Evolutionary conservation across 139 green algal genomes (phyloP).

Genomic region (Tetradesmus lagerheimii): DNA sequence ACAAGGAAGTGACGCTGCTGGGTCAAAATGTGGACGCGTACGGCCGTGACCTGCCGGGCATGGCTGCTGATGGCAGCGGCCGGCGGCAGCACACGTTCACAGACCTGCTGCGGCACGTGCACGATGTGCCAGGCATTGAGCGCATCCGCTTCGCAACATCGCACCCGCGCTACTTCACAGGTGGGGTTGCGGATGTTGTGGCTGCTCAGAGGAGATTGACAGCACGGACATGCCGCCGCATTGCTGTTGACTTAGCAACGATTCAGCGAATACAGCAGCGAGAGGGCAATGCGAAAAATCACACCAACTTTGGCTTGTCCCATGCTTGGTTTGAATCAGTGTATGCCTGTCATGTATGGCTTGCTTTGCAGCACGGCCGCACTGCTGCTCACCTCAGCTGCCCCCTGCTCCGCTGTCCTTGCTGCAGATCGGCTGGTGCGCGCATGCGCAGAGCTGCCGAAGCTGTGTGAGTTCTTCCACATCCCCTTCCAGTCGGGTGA

Average conservation of each 20-base stretch:
- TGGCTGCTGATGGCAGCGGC: constrained; percentile 83
- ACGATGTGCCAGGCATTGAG: constrained; percentile 93
- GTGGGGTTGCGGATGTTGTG: neutral
- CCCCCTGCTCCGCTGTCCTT: too few species aligned
- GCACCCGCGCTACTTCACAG: constrained; percentile 95
- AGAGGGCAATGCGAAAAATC: too few species aligned
- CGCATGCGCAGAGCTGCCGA: constrained; percentile 92
- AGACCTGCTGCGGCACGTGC: constrained; percentile 91
- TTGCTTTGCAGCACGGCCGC: too few species aligned
- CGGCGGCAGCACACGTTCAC: constrained; percentile 94
- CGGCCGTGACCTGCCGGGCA: constrained; percentile 90
- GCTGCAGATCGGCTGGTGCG: constrained; percentile 88
- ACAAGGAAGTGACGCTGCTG: constrained; percentile 98
- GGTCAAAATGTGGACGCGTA: constrained; percentile 98
- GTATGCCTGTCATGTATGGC: too few species aligned
- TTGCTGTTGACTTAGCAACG: too few species aligned
- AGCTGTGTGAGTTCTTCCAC: constrained; percentile 99
- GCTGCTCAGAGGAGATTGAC: too few species aligned
- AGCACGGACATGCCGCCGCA: too few species aligned
- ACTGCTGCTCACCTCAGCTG: too few species aligned
- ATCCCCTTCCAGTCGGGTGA: constrained; percentile 97
- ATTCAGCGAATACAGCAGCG: too few species aligned
- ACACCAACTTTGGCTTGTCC: too few species aligned
- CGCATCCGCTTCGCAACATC: constrained; percentile 97
- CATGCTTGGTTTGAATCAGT: too few species aligned